Evolutionary conservation across 768 basidiomycete species (phyloP).

Genomic region (Neoboletus brunneissimus): DNA sequence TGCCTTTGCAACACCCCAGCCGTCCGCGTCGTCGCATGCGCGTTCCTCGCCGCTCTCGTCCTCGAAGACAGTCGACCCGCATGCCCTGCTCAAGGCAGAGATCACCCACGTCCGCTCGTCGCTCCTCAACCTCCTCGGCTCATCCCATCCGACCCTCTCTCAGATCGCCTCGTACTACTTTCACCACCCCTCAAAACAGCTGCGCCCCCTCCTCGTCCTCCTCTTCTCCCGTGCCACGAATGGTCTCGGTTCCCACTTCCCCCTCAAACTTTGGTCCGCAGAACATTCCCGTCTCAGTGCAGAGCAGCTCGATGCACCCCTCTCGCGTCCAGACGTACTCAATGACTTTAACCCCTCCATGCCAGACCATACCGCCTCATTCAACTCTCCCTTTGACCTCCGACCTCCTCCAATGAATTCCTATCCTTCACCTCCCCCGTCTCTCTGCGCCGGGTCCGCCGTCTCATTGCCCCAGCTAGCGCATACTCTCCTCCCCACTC

Average conservation of each 20-base stretch:
- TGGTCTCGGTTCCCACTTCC: constrained; percentile 71
- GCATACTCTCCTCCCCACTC: constrained; percentile 65
- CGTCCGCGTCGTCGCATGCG: constrained; percentile 9
- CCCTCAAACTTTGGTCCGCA: constrained; percentile 57
- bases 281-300: constrained; percentile 53
- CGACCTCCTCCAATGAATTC: constrained; percentile 30
- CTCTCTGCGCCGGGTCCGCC: constrained; percentile 17
- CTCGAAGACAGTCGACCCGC: constrained; percentile 51
- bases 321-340: constrained; percentile 76
- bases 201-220: constrained; percentile 86
- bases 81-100: constrained; percentile 67
- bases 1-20: constrained; percentile 36
- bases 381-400: constrained; percentile 55
- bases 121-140: constrained; percentile 76
- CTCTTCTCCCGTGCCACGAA: constrained; percentile 92
- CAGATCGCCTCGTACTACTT: constrained; percentile 94
- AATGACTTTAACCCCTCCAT: constrained; percentile 90
- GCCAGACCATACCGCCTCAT: constrained; percentile 73
- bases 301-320: constrained; percentile 72
- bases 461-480: constrained; percentile 33
- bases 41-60: constrained; percentile 20
- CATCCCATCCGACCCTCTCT: constrained; percentile 83
- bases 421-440: constrained; percentile 28
- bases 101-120: constrained; percentile 67
- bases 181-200: constrained; percentile 81